Evolutionary conservation across 352 stramenopile genomes (phyloP).

Genomic region (Phytophthora niederhauseri): DNA sequence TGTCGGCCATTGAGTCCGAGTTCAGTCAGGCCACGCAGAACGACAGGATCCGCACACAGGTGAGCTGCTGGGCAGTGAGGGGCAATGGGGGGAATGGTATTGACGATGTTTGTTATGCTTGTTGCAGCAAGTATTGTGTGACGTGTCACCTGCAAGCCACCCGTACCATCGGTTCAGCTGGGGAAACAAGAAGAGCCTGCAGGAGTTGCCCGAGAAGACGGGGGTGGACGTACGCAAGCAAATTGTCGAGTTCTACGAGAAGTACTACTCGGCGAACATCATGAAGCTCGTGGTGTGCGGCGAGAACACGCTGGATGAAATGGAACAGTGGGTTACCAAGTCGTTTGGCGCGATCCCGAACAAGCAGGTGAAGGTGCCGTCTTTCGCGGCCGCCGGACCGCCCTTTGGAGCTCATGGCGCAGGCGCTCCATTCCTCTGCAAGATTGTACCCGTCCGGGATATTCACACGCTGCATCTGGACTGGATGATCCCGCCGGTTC

Average conservation of each 20-base stretch:
- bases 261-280: constrained; percentile 81
- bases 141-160: constrained; percentile 52
- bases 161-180: constrained; percentile 87
- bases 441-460: constrained; percentile 76
- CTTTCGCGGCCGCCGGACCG: constrained; percentile 45
- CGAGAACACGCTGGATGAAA: constrained; percentile 69
- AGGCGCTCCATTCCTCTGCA: constrained; percentile 54
- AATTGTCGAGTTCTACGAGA: constrained; percentile 71
- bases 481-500: constrained; percentile 80
- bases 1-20: constrained; percentile 90
- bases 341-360: constrained; percentile 74
- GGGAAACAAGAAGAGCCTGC: constrained; percentile 83
- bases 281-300: constrained; percentile 88
- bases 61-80: background rate
- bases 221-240: constrained; percentile 63
- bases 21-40: constrained; percentile 84
- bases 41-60: constrained; percentile 61
- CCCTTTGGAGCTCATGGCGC: constrained; percentile 60
- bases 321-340: constrained; percentile 65
- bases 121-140: constrained; percentile 79
- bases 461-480: constrained; percentile 78
- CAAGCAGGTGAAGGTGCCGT: constrained; percentile 48
- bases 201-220: constrained; percentile 45
- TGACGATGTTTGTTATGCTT: constrained; percentile 5
- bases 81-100: background rate